Conservation (phyloP, 495 filamentous ascomycete species). For the Oleoguttula mirabilis region DNA sequence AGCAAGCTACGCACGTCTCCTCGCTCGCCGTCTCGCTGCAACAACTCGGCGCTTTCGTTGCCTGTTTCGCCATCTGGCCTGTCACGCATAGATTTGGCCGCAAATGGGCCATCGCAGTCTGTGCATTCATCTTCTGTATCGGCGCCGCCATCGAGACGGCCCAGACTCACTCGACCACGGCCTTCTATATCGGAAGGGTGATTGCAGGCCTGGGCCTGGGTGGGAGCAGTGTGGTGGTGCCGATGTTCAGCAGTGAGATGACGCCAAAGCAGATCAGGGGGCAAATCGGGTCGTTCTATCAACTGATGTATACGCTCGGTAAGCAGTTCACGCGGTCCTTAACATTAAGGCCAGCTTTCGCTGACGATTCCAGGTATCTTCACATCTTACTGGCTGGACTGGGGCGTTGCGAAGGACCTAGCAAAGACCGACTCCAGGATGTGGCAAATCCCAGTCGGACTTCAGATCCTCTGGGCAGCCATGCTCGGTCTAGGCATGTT, state of each 20-base stretch:
- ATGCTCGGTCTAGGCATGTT: constrained; percentile 19
- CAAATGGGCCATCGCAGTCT: constrained; percentile 18
- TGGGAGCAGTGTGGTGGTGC: constrained; percentile 19
- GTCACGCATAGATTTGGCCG: constrained; percentile 15
- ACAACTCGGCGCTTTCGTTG: constrained; percentile 20
- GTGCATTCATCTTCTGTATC: constrained; percentile 20
- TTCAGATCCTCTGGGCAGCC: constrained; percentile 20
- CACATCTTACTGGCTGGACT: constrained; percentile 13
- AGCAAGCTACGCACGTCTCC: constrained; percentile 5
- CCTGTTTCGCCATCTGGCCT: constrained; percentile 17
- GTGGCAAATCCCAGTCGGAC: constrained; percentile 22
- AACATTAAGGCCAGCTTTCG: no score
- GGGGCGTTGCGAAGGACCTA: constrained; percentile 13
- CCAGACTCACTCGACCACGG: constrained; percentile 21
- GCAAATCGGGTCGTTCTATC: constrained; percentile 22
- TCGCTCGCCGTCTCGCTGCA: constrained; percentile 17
- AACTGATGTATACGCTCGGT: constrained; percentile 21
- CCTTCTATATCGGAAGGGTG: constrained; percentile 24
- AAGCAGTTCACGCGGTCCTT: no score
- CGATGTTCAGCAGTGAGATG: constrained; percentile 21
- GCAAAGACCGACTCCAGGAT: constrained; percentile 7
- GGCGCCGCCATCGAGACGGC: constrained; percentile 26
- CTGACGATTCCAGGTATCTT: background rate
- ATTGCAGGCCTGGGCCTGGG: constrained; percentile 23
- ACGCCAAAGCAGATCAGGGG: constrained; percentile 20